Percentiles rank a stretch among this genome's conserved stretches.
phyloP scores from a whole-genome alignment of 139 green algal genomes.

The Haematococcus lacustris region DNA sequence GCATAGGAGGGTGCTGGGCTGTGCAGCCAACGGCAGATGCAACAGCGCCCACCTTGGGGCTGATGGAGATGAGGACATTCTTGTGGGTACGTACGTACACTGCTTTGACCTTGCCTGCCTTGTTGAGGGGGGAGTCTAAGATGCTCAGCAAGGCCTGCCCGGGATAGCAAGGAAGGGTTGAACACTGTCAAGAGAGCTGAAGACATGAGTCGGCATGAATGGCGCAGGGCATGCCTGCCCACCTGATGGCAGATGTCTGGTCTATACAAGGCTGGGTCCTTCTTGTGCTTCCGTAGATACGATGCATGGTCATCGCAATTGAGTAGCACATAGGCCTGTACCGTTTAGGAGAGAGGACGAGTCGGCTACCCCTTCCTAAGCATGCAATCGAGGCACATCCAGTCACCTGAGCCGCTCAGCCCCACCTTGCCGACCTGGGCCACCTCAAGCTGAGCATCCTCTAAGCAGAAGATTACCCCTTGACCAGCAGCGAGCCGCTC shows the following conservation, averaged over 20 bases:
- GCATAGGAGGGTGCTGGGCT: too few species aligned
- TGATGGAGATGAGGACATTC: slow-evolving; percentile 91
- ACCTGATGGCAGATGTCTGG: slow-evolving; percentile 95
- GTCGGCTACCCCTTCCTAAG: too few species aligned
- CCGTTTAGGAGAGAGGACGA: background rate
- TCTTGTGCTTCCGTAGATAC: slow-evolving; percentile 79
- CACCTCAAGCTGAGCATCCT: slow-evolving; percentile 83
- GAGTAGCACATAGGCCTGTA: slow-evolving; percentile 75
- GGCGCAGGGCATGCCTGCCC: too few species aligned
- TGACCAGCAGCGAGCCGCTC: slow-evolving; percentile 18
- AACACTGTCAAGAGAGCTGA: too few species aligned
- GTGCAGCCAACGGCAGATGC: too few species aligned
- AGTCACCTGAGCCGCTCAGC: background rate
- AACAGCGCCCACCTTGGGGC: slow-evolving; percentile 68
- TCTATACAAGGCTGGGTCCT: slow-evolving; percentile 80
- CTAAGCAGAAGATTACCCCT: slow-evolving; percentile 86
- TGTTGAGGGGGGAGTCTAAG: slow-evolving; percentile 92
- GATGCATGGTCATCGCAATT: slow-evolving; percentile 95
- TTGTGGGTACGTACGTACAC: slow-evolving; percentile 86
- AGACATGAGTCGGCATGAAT: too few species aligned
- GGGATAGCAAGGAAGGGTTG: too few species aligned
- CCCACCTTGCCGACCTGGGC: slow-evolving; percentile 89
- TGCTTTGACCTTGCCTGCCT: slow-evolving; percentile 81
- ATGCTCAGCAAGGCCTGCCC: slow-evolving; percentile 82
- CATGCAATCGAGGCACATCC: too few species aligned